These are phyloP conservation scores for Epichloe scottii DNA, from an alignment of 2,329 filamentous ascomycete species.

Conservation along the genomic window DNA sequence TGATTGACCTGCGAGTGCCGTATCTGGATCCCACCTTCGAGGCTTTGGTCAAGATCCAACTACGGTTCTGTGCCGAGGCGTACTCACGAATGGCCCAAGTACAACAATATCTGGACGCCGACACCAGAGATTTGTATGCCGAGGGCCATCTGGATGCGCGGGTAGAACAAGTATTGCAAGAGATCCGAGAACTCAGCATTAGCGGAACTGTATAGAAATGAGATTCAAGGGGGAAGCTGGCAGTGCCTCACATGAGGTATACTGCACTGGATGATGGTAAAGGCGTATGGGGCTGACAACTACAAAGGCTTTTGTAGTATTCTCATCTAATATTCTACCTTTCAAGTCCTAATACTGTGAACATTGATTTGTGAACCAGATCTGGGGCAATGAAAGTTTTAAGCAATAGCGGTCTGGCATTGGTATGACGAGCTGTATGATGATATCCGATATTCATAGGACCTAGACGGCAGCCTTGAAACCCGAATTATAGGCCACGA, in stretches of 20 bases:
- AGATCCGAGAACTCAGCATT: conserved; percentile 95
- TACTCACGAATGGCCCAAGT: conserved; percentile 98
- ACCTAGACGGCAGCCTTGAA: too few relatives aligned
- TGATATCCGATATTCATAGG: too few relatives aligned
- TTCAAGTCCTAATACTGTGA: background rate
- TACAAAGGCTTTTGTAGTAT: background rate
- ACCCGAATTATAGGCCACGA: too few relatives aligned
- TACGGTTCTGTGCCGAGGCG: conserved; percentile 94
- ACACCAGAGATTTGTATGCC: conserved; percentile 92
- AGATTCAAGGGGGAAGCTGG: background rate
- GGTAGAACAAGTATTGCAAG: conserved; percentile 91
- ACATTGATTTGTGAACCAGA: background rate
- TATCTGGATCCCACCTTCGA: conserved; percentile 97
- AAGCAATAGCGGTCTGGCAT: background rate
- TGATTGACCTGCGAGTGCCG: conserved; percentile 92
- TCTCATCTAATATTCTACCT: background rate
- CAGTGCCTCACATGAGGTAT: background rate
- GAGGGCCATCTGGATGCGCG: conserved; percentile 80
- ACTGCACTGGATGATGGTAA: background rate
- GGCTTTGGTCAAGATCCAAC: conserved; percentile 94
- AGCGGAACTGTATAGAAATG: conserved; percentile 47
- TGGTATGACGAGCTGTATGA: background rate
- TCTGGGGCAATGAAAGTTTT: background rate
- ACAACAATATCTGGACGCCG: conserved; percentile 92
- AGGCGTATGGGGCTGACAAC: conserved; percentile 3